Evolutionary conservation across 257 asterid genomes (phyloP), one percentile per base, ranked within the genome.

Genomic region (Thymus quinquecostatus): DNA sequence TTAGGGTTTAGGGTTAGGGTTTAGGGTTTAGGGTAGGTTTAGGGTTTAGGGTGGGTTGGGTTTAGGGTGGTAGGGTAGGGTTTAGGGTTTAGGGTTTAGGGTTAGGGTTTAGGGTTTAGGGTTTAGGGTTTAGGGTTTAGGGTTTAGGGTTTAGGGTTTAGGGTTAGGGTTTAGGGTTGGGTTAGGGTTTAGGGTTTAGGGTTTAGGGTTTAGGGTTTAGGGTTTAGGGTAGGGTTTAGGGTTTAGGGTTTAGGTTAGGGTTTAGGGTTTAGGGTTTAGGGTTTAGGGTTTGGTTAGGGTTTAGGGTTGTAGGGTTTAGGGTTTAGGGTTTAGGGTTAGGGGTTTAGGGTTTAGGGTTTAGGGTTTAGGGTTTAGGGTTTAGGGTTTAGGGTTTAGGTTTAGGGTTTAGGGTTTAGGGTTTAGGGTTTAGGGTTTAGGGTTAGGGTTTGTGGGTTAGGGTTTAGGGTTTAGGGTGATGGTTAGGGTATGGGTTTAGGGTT

Each of bases 401-500:
- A 43, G 48, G 48, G 48, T 43, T 43, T 43, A 43, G 48, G 48
- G 48, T 43, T 43, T 43, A 43, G 48, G 48, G 73, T 59, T 75
- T 70, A 1, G 12, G 66, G 72, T 47, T 54, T 53, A 3, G 21
- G 73, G 72, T 55, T 69, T 29, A 11, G 80, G 81, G 62, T 64
- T 10, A 36, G 81, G 81, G 60, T 76, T 62, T 5, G 8, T 68
- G 77, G 63, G 64, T 64, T 9, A 51, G 56, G 48, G 48, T 43
- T 43, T 43, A 27, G 76, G 72, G 60, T 70, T 53, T 41, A 8
- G n/a, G n/a, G n/a, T n/a, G n/a, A n/a, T n/a, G n/a, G n/a, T n/a
- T n/a, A n/a, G n/a, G n/a, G n/a, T n/a, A n/a, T n/a, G 67, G 80
- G 76, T 14, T 76, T 55, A 9, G 54, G 80, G 76, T 68, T 48